phyloP scores from a whole-genome alignment of 371 early-diverging fungal species.

The Amoeboaphelidium protococcarum region DNA sequence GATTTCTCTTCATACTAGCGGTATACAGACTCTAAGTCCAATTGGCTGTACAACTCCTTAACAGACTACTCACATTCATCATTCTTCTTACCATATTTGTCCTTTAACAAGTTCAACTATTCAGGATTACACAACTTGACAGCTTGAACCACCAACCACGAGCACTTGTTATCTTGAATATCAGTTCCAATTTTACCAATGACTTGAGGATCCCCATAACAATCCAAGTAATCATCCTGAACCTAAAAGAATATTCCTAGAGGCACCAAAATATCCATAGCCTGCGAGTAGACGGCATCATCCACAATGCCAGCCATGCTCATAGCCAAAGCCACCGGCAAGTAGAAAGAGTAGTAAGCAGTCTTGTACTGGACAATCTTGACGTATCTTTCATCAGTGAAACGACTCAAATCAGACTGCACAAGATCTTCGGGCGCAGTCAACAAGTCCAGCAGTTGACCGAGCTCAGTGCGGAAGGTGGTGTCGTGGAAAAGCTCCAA shows the following conservation, averaged over 20 bases:
- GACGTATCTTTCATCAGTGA: conserved; percentile 65
- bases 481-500: conserved; percentile 79
- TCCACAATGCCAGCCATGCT: conserved; percentile 50
- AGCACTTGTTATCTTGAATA: conserved; percentile 94
- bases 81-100: no score
- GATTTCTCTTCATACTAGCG: conserved; percentile 59
- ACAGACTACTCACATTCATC: conserved; percentile 43
- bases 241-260: conserved; percentile 91
- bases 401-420: conserved; percentile 58
- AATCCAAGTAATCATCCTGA: conserved; percentile 88
- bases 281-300: conserved; percentile 42
- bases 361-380: conserved; percentile 93
- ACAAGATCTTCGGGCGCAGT: conserved; percentile 84
- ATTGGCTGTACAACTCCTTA: conserved; percentile 49
- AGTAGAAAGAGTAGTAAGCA: conserved; percentile 94
- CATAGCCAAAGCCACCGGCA: conserved; percentile 85
- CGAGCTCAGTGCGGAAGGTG: conserved; percentile 84
- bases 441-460: conserved; percentile 83
- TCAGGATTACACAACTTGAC: conserved; percentile 37
- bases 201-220: conserved; percentile 59
- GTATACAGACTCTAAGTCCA: conserved; percentile 47
- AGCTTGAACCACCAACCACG: conserved; percentile 85
- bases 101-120: no score
- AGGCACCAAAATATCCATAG: conserved; percentile 57
- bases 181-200: conserved; percentile 97